A percentile compares a stretch with the other conserved stretches of the same genome.
These are phyloP conservation scores for Tuber microsphaerosporum DNA, from an alignment of 495 filamentous ascomycete species.

Conservation along the genomic window DNA sequence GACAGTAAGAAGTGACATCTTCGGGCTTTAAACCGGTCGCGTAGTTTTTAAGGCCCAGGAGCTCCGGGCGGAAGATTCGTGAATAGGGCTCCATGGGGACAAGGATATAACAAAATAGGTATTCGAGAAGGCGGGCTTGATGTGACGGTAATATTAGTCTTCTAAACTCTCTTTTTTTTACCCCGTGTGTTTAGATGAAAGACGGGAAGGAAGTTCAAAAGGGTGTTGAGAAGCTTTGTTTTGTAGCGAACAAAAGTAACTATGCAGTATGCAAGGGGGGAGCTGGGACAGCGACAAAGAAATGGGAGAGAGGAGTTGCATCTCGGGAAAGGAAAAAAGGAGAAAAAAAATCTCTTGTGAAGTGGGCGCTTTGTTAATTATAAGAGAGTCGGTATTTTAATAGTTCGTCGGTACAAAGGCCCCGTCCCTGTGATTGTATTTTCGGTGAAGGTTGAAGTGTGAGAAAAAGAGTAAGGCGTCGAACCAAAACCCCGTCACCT, in stretches of 20 bases:
- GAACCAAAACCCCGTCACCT: background rate
- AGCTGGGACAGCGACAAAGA: conserved; percentile 31
- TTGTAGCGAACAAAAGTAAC: background rate
- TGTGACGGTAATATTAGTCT: background rate
- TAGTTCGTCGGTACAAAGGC: conserved; percentile 6
- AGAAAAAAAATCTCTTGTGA: background rate
- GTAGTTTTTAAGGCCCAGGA: conserved; percentile 23
- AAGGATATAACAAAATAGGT: background rate
- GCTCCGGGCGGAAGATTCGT: conserved; percentile 18
- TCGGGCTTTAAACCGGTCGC: conserved; percentile 10
- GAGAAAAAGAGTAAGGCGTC: background rate
- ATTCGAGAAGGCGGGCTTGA: background rate
- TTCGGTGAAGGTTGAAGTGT: background rate
- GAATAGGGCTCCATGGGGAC: conserved; percentile 22
- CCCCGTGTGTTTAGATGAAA: background rate
- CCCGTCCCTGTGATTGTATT: background rate
- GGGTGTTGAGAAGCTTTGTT: background rate
- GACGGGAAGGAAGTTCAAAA: background rate
- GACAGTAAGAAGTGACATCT: conserved; percentile 23
- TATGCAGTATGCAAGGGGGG: conserved; percentile 25
- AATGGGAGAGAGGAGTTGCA: conserved; percentile 9
- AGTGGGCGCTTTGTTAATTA: background rate
- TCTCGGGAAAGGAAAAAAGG: background rate
- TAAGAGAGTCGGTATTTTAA: background rate
- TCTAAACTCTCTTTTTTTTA: background rate